Evolutionary conservation across 352 stramenopile species (phyloP).

Genomic region (Phytophthora crassamura): DNA sequence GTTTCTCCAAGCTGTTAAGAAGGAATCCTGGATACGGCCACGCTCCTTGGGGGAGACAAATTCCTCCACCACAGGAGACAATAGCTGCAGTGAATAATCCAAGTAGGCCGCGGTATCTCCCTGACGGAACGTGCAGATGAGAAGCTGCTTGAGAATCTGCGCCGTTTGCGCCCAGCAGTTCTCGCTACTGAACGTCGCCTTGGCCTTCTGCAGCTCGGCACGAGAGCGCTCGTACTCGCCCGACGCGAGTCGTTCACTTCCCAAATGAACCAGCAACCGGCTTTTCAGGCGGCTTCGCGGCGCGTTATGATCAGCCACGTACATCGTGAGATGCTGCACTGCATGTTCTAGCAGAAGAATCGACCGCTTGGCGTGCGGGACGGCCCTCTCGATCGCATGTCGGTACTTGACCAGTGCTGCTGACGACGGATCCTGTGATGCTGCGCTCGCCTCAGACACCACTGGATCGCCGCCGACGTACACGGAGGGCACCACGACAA

Average conservation of each 20-base stretch:
- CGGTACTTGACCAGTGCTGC: conserved; percentile 72
- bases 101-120: conserved; percentile 77
- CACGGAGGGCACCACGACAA: conserved; percentile 74
- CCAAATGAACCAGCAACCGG: conserved; percentile 74
- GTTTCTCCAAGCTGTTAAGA: conserved; percentile 70
- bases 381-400: conserved; percentile 60
- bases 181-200: conserved; percentile 60
- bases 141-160: conserved; percentile 78
- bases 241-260: conserved; percentile 71
- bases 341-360: conserved; percentile 83
- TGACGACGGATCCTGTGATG: conserved; percentile 53
- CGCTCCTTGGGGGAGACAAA: conserved; percentile 70
- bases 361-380: conserved; percentile 71
- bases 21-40: conserved; percentile 58
- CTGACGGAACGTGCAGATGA: conserved; percentile 79
- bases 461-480: conserved; percentile 77
- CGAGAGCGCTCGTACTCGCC: conserved; percentile 74
- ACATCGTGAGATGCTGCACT: conserved; percentile 75
- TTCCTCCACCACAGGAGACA: conserved; percentile 76
- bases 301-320: conserved; percentile 68
- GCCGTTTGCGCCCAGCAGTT: conserved; percentile 79
- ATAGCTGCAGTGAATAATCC: conserved; percentile 78
- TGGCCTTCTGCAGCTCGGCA: conserved; percentile 74
- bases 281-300: conserved; percentile 78
- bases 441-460: conserved; percentile 52